Conservation (phyloP, 495 filamentous ascomycete genomes). For the Talaromyces nanjingensis region DNA sequence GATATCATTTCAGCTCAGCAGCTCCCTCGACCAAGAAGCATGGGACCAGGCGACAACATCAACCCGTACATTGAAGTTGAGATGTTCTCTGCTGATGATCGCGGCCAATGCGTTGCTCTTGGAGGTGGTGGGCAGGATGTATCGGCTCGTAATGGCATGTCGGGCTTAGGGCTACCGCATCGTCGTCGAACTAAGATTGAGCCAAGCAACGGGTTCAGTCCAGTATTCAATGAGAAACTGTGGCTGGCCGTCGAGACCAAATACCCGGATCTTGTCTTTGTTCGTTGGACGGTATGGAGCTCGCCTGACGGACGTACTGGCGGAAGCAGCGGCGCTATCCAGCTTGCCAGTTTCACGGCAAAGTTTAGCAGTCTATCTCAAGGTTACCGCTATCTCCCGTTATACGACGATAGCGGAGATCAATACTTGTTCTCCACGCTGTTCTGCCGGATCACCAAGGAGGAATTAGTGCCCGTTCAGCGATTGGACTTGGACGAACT, state of each 20-base stretch:
- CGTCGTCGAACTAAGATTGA: constrained; percentile 71
- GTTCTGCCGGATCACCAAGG: constrained; percentile 77
- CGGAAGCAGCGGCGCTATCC: constrained; percentile 54
- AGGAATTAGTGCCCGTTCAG: constrained; percentile 45
- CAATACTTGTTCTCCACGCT: constrained; percentile 91
- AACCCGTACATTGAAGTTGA: constrained; percentile 94
- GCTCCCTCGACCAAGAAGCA: constrained; percentile 70
- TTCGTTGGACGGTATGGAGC: constrained; percentile 86
- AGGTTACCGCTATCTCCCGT: constrained; percentile 94
- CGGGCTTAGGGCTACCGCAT: constrained; percentile 68
- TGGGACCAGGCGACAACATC: constrained; percentile 63
- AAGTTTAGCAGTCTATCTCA: constrained; percentile 85
- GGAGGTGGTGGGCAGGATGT: constrained; percentile 65
- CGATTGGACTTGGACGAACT: constrained; percentile 41
- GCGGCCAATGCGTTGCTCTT: constrained; percentile 53
- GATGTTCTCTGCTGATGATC: constrained; percentile 89
- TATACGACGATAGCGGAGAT: constrained; percentile 82
- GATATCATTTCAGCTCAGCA: constrained; percentile 92
- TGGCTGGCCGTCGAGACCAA: constrained; percentile 76
- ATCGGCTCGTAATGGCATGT: constrained; percentile 60
- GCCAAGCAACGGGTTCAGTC: constrained; percentile 85
- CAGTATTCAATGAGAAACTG: constrained; percentile 70
- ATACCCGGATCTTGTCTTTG: constrained; percentile 87
- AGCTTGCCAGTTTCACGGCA: constrained; percentile 81
- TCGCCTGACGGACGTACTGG: constrained; percentile 60